Conservation (phyloP, 2,329 filamentous ascomycete genomes). For the Aureobasidium sp. region DNA sequence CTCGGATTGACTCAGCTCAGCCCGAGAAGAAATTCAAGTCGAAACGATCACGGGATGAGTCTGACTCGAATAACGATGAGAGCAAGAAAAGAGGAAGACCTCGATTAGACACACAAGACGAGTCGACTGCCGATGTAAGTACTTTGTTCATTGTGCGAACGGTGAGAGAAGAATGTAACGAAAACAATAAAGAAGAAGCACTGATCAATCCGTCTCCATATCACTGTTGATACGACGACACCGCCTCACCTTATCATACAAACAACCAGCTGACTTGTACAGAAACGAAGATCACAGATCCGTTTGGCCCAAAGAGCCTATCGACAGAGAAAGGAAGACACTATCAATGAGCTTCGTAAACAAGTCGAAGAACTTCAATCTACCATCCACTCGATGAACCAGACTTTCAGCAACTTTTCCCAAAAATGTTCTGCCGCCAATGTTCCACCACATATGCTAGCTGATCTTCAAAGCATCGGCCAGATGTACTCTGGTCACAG, state of each 20-base stretch:
- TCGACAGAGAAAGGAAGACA: slow-evolving; percentile 74
- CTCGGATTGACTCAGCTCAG: neutral
- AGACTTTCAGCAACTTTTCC: slow-evolving; percentile 60
- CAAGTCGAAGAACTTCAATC: slow-evolving; percentile 63
- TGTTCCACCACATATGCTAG: neutral
- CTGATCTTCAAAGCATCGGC: slow-evolving; percentile 19
- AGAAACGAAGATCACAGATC: slow-evolving; percentile 81
- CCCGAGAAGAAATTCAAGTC: neutral
- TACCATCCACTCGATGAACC: slow-evolving; percentile 67
- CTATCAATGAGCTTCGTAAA: slow-evolving; percentile 65
- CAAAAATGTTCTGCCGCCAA: slow-evolving; percentile 35
- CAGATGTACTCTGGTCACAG: neutral
- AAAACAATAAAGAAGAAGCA: neutral
- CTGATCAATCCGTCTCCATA: neutral
- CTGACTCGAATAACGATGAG: slow-evolving; percentile 26
- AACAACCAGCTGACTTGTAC: neutral
- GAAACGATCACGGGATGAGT: slow-evolving; percentile 10
- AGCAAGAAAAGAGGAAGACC: slow-evolving; percentile 62
- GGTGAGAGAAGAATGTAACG: neutral
- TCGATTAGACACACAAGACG: slow-evolving; percentile 66
- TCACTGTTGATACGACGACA: neutral
- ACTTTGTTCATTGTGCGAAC: neutral
- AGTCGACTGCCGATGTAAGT: slow-evolving; percentile 70
- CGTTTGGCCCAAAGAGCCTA: slow-evolving; percentile 81
- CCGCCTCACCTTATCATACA: neutral